These are phyloP conservation scores for Urtica urens DNA, from an alignment of 306 rosid genomes.

Conservation along the genomic window DNA sequence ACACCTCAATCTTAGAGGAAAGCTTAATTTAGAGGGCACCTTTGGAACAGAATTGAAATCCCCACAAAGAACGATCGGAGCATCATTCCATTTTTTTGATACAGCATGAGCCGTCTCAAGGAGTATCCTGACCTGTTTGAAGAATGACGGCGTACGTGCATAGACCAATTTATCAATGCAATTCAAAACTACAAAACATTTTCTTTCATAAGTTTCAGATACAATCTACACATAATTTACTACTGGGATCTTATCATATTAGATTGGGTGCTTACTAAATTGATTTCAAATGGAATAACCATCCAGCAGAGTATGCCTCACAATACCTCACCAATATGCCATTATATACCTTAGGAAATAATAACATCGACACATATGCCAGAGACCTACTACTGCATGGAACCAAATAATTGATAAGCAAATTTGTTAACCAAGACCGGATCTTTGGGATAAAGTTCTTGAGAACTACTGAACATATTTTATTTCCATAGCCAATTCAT, in stretches of 20 bases:
- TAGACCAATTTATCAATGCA: constrained; percentile 14
- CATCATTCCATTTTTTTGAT: constrained; percentile 67
- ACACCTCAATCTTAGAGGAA: constrained; percentile 6
- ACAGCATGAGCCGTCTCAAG: constrained; percentile 63
- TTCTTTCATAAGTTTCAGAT: constrained; percentile 4
- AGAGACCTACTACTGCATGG: neutral
- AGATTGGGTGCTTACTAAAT: no score
- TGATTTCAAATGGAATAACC: no score
- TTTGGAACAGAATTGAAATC: constrained; percentile 95
- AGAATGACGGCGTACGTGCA: constrained; percentile 13
- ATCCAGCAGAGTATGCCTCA: neutral
- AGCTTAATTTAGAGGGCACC: constrained; percentile 35
- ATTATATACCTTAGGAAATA: no score
- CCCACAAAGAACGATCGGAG: constrained; percentile 86
- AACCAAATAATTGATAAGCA: no score
- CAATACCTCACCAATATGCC: neutral
- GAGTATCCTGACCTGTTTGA: constrained; percentile 72
- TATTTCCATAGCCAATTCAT: no score
- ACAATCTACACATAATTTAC: constrained; percentile 2
- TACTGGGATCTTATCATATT: neutral
- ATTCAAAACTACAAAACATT: constrained; percentile 11
- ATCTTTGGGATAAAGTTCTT: no score
- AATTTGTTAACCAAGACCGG: no score
- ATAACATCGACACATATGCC: neutral
- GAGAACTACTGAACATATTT: no score